phyloP scores from a whole-genome alignment of 179 eudicot genomes.

The Gypsophila paniculata region DNA sequence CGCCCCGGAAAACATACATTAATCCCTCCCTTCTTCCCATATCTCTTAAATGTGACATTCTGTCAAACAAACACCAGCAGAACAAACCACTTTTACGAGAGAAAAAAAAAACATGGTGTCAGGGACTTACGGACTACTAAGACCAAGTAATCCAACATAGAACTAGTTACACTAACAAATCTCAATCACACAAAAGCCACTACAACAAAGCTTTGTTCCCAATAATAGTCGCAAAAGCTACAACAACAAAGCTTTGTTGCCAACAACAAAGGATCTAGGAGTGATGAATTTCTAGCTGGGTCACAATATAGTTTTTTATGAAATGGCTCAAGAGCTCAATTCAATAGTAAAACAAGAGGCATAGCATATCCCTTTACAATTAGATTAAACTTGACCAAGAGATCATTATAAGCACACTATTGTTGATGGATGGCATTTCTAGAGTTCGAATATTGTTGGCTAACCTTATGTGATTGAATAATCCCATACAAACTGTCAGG shows the following conservation, averaged over 20 bases:
- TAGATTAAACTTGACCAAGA: neutral
- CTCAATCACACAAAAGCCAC: neutral
- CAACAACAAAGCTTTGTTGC: neutral
- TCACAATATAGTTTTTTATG: neutral
- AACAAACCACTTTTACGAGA: neutral
- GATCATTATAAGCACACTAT: neutral
- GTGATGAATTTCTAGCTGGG: neutral
- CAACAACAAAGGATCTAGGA: constrained; percentile 1
- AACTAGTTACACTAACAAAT: neutral
- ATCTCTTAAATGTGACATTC: neutral
- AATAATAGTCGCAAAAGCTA: neutral
- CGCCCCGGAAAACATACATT: neutral
- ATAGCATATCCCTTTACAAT: neutral
- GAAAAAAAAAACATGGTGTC: neutral
- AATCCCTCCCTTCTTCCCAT: neutral
- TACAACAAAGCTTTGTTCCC: too few species aligned
- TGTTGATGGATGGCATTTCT: neutral
- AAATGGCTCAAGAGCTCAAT: constrained; percentile 3
- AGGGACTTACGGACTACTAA: neutral
- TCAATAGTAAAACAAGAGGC: neutral
- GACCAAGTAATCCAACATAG: neutral
- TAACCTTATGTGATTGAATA: constrained; percentile 89
- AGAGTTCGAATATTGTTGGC: constrained; percentile 20
- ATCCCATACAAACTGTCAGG: constrained; percentile 94
- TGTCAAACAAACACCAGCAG: neutral